Percentiles rank a stretch among this genome's conserved stretches.
Evolutionary conservation across 2,329 filamentous ascomycete genomes (phyloP).

Genomic region (Paracorniculantispora psalliotae): DNA sequence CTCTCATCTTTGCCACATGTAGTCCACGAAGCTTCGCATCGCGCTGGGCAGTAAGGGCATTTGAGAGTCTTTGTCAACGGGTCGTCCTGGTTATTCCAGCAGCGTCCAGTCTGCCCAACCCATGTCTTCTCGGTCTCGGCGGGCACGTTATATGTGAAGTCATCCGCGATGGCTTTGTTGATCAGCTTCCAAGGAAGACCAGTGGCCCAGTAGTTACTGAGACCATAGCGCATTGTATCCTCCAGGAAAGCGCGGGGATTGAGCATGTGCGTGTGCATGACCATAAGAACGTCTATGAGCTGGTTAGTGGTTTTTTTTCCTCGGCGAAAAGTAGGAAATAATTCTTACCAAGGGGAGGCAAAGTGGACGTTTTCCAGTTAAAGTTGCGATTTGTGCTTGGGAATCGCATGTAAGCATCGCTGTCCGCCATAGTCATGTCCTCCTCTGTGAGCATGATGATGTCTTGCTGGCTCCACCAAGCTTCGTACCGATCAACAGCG

Average conservation of each 20-base stretch:
- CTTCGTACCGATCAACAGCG: slow-evolving; percentile 62
- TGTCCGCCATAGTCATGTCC: slow-evolving; percentile 28
- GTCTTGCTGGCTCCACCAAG: slow-evolving; percentile 53
- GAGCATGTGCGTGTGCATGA: slow-evolving; percentile 75
- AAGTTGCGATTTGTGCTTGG: slow-evolving; percentile 22
- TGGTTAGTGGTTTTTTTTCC: neutral
- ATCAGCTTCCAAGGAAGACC: slow-evolving; percentile 63
- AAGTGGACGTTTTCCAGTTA: slow-evolving; percentile 31
- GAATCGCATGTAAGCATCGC: slow-evolving; percentile 30
- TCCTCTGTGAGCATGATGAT: slow-evolving; percentile 27
- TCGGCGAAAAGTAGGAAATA: no score
- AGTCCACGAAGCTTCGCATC: slow-evolving; percentile 55
- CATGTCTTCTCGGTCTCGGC: slow-evolving; percentile 43
- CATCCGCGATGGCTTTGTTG: slow-evolving; percentile 51
- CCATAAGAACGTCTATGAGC: slow-evolving; percentile 63
- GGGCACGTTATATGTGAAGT: slow-evolving; percentile 52
- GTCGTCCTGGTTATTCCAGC: slow-evolving; percentile 59
- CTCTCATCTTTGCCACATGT: slow-evolving; percentile 36
- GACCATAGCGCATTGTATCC: slow-evolving; percentile 59
- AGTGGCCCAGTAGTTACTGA: slow-evolving; percentile 52
- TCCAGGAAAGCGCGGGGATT: slow-evolving; percentile 72
- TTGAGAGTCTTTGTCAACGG: slow-evolving; percentile 39
- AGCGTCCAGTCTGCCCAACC: slow-evolving; percentile 39
- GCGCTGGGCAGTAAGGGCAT: slow-evolving; percentile 50
- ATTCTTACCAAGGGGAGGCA: slow-evolving; percentile 63